Evolutionary conservation across 345 rosid species (phyloP).

Genomic region (Rhizophora mangle): DNA sequence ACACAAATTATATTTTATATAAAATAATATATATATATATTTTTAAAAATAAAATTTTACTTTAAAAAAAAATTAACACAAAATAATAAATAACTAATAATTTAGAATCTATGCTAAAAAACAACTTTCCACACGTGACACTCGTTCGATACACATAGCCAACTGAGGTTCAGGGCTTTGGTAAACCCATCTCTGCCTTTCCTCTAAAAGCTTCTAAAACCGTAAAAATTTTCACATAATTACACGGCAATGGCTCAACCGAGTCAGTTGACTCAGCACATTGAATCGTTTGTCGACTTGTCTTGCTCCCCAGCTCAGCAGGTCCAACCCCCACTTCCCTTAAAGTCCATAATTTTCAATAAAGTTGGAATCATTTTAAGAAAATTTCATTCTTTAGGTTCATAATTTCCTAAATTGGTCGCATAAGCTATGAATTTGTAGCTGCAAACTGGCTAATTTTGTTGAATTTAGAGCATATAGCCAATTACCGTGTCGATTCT

Average conservation of each 20-base stretch:
- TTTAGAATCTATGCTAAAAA: too few species aligned
- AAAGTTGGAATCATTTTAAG: not conserved
- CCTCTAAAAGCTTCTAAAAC: constrained; percentile 13
- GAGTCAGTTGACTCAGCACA: constrained; percentile 46
- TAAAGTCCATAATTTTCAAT: not conserved
- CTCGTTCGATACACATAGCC: too few species aligned
- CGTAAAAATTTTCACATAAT: constrained; percentile 8
- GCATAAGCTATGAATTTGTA: too few species aligned
- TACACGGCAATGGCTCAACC: constrained; percentile 40
- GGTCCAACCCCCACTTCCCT: constrained; percentile 31
- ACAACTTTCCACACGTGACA: too few species aligned
- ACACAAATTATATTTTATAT: too few species aligned
- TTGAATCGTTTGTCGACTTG: constrained; percentile 60
- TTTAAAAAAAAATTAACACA: too few species aligned
- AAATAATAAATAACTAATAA: too few species aligned
- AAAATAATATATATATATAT: too few species aligned
- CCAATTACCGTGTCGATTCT: not conserved
- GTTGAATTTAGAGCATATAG: not conserved
- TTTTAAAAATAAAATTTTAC: too few species aligned
- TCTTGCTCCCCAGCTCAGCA: constrained; percentile 55
- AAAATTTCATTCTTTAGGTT: not conserved
- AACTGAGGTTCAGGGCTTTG: too few species aligned
- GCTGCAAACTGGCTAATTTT: not conserved
- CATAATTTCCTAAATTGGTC: too few species aligned
- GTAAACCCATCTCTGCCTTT: too few species aligned